These are phyloP conservation scores for Coniochaeta sp. DNA, from an alignment of 2,329 filamentous ascomycete genomes.

Conservation along the genomic window DNA sequence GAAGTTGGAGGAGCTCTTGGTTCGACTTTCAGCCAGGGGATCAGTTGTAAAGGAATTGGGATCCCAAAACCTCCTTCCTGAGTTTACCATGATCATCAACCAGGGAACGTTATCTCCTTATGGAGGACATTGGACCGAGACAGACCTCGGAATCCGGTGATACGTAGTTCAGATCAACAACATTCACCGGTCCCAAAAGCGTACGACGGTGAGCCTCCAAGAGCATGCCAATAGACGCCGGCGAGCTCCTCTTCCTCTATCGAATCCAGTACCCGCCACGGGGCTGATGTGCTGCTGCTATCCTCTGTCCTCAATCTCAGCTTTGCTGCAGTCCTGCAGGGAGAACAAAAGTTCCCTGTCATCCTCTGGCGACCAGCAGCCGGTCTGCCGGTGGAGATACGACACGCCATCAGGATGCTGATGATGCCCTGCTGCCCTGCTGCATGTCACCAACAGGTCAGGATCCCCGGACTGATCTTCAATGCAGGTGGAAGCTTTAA, in stretches of 20 bases:
- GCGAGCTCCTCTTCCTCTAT: background rate
- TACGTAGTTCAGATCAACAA: background rate
- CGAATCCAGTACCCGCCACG: background rate
- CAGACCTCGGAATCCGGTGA: background rate
- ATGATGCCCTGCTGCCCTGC: background rate
- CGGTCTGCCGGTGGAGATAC: background rate
- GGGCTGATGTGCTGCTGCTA: background rate
- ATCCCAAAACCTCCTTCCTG: background rate
- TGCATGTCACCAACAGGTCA: background rate
- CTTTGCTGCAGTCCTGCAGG: background rate
- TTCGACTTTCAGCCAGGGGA: background rate
- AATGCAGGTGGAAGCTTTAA: background rate
- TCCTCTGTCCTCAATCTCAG: background rate
- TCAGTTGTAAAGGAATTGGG: too few relatives aligned
- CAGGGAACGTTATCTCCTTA: background rate
- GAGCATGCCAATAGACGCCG: background rate
- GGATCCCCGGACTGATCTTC: background rate
- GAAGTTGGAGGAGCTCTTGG: background rate
- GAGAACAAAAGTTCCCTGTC: background rate
- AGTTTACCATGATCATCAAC: background rate
- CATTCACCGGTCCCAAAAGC: background rate
- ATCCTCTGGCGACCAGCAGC: background rate
- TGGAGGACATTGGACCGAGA: background rate
- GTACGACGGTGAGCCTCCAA: too few relatives aligned
- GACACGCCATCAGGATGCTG: background rate